Evolutionary conservation across 2,329 filamentous ascomycete genomes (phyloP).

Genomic region (Fusarium torulosum): DNA sequence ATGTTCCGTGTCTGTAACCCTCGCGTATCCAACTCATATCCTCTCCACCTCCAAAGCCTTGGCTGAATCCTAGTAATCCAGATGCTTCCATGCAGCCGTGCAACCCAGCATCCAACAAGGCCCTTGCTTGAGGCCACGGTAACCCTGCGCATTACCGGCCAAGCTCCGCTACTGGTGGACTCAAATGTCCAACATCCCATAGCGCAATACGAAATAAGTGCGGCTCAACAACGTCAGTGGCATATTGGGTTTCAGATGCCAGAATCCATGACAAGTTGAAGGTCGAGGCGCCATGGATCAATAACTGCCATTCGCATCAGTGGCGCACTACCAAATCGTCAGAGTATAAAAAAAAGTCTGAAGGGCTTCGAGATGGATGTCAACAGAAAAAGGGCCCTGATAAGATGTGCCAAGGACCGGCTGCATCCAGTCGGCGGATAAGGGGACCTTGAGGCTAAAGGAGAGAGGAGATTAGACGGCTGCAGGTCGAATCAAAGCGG

Average conservation of each 20-base stretch:
- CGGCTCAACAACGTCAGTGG: conserved; percentile 42
- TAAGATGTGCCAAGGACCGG: conserved; percentile 37
- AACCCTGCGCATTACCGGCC: conserved; percentile 23
- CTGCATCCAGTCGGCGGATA: conserved; percentile 26
- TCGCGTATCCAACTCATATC: conserved; percentile 11
- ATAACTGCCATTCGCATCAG: conserved; percentile 1
- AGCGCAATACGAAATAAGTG: conserved; percentile 18
- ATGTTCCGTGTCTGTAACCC: background rate
- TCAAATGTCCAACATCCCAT: conserved; percentile 6
- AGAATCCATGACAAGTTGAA: conserved; percentile 1
- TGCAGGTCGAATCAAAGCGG: conserved; percentile 30
- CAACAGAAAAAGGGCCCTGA: conserved; percentile 15
- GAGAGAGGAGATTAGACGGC: conserved; percentile 32
- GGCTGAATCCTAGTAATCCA: conserved; percentile 31
- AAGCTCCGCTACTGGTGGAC: conserved; percentile 41
- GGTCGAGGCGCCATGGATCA: background rate
- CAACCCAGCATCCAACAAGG: conserved; percentile 25
- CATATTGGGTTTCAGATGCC: conserved; percentile 23
- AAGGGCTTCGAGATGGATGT: background rate
- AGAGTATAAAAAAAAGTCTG: conserved; percentile 1
- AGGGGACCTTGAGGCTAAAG: conserved; percentile 37
- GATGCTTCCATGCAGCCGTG: conserved; percentile 30
- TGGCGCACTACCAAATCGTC: conserved; percentile 18
- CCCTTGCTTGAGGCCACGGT: conserved; percentile 29
- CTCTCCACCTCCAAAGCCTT: conserved; percentile 4